Conservation (phyloP, 352 stramenopile genomes). For the Thalassiosira hispida region DNA sequence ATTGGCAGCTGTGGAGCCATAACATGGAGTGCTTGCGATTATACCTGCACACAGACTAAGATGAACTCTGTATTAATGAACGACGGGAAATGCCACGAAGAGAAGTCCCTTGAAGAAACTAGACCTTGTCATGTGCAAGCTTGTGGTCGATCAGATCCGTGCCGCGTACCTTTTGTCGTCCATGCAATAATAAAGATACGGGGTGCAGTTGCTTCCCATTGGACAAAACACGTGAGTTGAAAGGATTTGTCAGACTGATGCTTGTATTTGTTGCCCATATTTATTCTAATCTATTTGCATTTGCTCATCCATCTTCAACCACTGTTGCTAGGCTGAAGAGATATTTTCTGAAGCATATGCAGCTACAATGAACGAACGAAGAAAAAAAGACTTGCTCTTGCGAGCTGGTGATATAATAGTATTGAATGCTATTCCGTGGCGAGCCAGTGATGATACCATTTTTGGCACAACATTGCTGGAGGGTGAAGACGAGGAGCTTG, state of each 20-base stretch:
- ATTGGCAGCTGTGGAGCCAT: slow-evolving; percentile 30
- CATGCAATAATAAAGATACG: slow-evolving; percentile 72
- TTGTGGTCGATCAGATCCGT: slow-evolving; percentile 73
- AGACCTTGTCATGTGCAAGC: slow-evolving; percentile 69
- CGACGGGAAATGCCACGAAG: slow-evolving; percentile 67
- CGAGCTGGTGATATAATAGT: slow-evolving; percentile 71
- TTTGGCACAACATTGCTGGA: slow-evolving; percentile 23
- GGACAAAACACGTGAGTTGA: slow-evolving; percentile 35
- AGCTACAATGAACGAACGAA: slow-evolving; percentile 38
- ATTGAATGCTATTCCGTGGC: slow-evolving; percentile 59
- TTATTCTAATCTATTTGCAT: background rate
- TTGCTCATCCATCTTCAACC: background rate
- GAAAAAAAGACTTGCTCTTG: slow-evolving; percentile 40
- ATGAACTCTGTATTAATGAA: slow-evolving; percentile 42
- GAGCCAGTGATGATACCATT: slow-evolving; percentile 47
- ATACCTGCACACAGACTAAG: slow-evolving; percentile 67
- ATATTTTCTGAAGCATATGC: slow-evolving; percentile 50
- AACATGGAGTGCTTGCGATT: slow-evolving; percentile 74
- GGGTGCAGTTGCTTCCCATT: slow-evolving; percentile 35
- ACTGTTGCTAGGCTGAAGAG: slow-evolving; percentile 36
- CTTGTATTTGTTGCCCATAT: background rate
- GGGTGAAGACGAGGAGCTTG: slow-evolving; percentile 38
- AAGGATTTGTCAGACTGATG: background rate
- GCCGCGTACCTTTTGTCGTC: slow-evolving; percentile 66
- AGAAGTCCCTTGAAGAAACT: slow-evolving; percentile 41